Base-by-base conservation (phyloP, 345 rosid species). In the Citrus medica region DNA sequence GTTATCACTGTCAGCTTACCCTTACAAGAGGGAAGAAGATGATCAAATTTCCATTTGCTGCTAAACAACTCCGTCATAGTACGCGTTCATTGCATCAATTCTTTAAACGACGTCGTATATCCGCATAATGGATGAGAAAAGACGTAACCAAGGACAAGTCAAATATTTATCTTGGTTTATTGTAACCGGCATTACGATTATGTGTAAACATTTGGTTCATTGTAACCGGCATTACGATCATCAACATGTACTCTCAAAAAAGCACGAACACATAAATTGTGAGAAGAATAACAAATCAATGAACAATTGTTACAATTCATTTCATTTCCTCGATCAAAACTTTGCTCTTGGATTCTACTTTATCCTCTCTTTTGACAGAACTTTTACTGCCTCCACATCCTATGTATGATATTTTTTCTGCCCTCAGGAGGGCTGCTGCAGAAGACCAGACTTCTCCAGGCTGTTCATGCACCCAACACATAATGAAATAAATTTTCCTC, bases 381-480 rank as follows among this genome's bases (percentile, higher is more conserved):
- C 77, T 83, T 69, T 67, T 80, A 74, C 56, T 58, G 12, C 53
- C 85, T 17, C 79, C 79, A 37, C 76, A 80, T 80, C 84, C 87
- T 65, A 85, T 70, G 14, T 74, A 80, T 7, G 82, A 83, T 71
- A 73, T 74, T 82, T 87, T 89, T 84, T 92, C 97, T 17, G 91
- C 90, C 61, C 73, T 82, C 5, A 94, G 85, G 0, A 88, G 76
- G 66, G 89, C 69, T 25, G 88, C 91, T 73, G 91, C 62, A 33
- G 91, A 82, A 56, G 85, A 70, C 97, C 94, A 94, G 64, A 85
- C 87, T 83, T 89, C 93, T 62, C 27, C 66, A 12, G 87, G 83
- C 86, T 94, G 99, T 78, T 89, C 95, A 62, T 89, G 90, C 71
- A 89, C 97, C 99, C 98, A 94, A 82, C 99, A 92, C 90, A 92